phyloP scores from a whole-genome alignment of 202 grass and related monocot genomes.

The Brachypodium distachyon region DNA sequence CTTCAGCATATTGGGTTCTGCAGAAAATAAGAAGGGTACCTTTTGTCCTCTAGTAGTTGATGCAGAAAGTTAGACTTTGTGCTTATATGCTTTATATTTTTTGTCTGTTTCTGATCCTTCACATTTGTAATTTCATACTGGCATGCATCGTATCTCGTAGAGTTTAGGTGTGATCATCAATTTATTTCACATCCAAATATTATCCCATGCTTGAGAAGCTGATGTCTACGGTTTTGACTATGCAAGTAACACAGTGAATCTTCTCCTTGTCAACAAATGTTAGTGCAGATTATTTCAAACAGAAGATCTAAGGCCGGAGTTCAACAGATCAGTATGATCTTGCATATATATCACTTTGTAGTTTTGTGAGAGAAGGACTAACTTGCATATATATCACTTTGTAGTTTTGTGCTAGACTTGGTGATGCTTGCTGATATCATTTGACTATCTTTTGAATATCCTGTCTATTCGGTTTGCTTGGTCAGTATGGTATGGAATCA shows the following conservation, averaged over 20 bases:
- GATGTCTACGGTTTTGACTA: neutral
- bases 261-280: slow-evolving; percentile 2
- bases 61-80: neutral
- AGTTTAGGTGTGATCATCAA: neutral
- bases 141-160: neutral
- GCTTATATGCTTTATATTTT: neutral
- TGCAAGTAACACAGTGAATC: neutral
- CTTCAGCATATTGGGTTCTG: neutral
- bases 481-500: no score
- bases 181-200: neutral
- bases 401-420: neutral
- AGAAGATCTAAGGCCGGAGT: neutral
- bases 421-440: neutral
- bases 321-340: neutral
- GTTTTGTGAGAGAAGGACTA: neutral
- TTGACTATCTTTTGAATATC: neutral
- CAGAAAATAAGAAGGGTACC: neutral
- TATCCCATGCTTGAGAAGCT: slow-evolving; percentile 1
- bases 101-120: neutral
- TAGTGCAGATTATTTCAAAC: neutral
- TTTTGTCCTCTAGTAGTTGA: neutral
- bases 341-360: neutral
- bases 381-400: neutral
- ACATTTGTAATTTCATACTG: neutral
- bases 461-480: no score